Conservation (phyloP, 2,329 filamentous ascomycete species). For the Trichoderma simmonsii region DNA sequence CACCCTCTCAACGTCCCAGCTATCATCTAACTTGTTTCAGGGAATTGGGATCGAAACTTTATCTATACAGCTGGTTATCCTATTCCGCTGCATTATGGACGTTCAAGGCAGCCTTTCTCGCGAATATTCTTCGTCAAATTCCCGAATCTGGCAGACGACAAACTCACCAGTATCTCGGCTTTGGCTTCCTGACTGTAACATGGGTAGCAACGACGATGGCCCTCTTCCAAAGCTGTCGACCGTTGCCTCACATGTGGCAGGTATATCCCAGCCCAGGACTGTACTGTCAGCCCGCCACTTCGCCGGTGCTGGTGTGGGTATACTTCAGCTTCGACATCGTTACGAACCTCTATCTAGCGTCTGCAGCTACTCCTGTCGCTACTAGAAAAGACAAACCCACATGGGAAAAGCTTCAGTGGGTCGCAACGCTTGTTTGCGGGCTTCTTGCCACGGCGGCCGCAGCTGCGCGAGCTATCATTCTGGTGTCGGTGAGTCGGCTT, state of each 20-base stretch:
- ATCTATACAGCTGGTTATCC: slow-evolving; percentile 16
- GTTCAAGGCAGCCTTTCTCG: slow-evolving; percentile 18
- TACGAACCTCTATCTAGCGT: slow-evolving; percentile 8
- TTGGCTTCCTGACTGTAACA: slow-evolving; percentile 4
- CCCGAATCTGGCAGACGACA: not conserved
- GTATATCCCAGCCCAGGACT: not conserved
- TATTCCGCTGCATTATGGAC: slow-evolving; percentile 18
- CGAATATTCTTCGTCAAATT: not conserved
- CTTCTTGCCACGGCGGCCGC: not conserved
- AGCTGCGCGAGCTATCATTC: not conserved
- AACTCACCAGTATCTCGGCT: not conserved
- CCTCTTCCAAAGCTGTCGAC: slow-evolving; percentile 15
- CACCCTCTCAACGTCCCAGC: fast-evolving
- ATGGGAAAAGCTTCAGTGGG: not conserved
- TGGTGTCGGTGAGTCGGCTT: not conserved
- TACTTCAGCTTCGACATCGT: slow-evolving; percentile 10
- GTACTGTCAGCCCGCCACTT: slow-evolving; percentile 16
- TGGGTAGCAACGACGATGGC: slow-evolving; percentile 7
- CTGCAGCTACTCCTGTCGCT: not conserved
- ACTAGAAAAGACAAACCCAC: not conserved
- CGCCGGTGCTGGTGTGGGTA: slow-evolving; percentile 16
- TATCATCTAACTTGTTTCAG: not conserved
- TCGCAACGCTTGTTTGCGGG: not conserved
- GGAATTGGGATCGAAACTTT: slow-evolving; percentile 19
- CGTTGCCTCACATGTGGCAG: slow-evolving; percentile 17